phyloP scores from a whole-genome alignment of 2,329 filamentous ascomycete species.

The Akanthomyces muscarius region DNA sequence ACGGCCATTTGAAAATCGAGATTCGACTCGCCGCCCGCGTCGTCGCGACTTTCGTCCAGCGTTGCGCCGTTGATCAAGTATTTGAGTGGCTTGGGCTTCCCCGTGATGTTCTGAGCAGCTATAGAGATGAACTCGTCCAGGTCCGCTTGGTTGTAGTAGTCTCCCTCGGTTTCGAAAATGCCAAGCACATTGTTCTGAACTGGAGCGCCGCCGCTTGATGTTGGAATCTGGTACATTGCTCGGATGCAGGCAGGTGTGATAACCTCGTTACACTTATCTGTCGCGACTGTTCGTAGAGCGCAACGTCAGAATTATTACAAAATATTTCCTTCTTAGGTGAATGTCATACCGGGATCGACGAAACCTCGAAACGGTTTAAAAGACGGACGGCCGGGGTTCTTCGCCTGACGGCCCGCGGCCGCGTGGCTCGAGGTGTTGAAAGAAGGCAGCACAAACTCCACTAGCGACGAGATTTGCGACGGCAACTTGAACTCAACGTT shows the following conservation, averaged over 20 bases:
- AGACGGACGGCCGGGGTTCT: neutral
- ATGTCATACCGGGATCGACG: neutral
- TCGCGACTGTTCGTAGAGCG: neutral
- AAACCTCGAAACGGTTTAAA: neutral
- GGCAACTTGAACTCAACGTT: conserved; percentile 36
- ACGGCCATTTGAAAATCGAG: conserved; percentile 47
- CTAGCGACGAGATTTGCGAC: conserved; percentile 30
- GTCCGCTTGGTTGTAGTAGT: conserved; percentile 38
- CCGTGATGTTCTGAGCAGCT: conserved; percentile 25
- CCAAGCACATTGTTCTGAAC: conserved; percentile 34
- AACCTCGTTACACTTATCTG: conserved; percentile 41
- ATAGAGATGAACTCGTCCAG: conserved; percentile 39
- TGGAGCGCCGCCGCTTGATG: neutral
- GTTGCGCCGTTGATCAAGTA: conserved; percentile 34
- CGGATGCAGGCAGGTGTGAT: conserved; percentile 54
- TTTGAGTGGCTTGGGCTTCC: conserved; percentile 22
- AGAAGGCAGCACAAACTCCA: conserved; percentile 37
- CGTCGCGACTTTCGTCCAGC: conserved; percentile 15
- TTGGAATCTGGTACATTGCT: conserved; percentile 40
- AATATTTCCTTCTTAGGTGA: neutral
- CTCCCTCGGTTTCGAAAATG: conserved; percentile 37
- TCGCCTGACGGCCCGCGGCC: neutral
- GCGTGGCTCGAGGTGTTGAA: neutral
- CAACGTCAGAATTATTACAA: neutral
- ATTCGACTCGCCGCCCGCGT: conserved; percentile 38